A percentile compares a stretch with the other conserved stretches of the same genome.
These are phyloP conservation scores for Ascochyta koolunga DNA, from an alignment of 2,329 filamentous ascomycete genomes.

Conservation along the genomic window DNA sequence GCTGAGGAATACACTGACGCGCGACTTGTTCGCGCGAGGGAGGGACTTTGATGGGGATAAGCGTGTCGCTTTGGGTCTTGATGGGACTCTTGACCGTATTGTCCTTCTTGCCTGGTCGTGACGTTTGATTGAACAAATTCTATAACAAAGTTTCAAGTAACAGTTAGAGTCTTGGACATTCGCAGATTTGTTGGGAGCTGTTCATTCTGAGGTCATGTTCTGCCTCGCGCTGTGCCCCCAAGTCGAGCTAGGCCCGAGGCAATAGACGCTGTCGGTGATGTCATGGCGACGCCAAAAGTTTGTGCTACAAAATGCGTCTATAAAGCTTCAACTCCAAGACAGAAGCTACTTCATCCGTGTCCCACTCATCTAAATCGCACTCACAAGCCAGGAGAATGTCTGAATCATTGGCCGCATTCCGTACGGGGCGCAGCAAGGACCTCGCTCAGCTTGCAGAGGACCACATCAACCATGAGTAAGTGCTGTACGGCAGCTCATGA, in stretches of 20 bases:
- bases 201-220: too few species aligned
- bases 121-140: too few species aligned
- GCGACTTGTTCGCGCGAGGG: too few species aligned
- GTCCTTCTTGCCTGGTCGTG: too few species aligned
- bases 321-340: neutral
- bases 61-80: too few species aligned
- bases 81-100: too few species aligned
- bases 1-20: too few species aligned
- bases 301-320: conserved; percentile 4
- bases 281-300: conserved; percentile 9
- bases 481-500: neutral
- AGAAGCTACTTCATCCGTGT: neutral
- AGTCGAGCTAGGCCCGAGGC: conserved; percentile 2
- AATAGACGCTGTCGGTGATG: conserved; percentile 2
- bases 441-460: conserved; percentile 40
- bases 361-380: neutral
- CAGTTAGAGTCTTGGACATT: too few species aligned
- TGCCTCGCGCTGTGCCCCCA: conserved; percentile 2
- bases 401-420: conserved; percentile 41
- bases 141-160: too few species aligned
- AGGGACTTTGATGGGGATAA: too few species aligned
- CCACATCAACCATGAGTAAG: conserved; percentile 44
- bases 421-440: conserved; percentile 34
- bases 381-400: conserved; percentile 25
- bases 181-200: too few species aligned